These are phyloP conservation scores for Claviceps sorghi DNA, from an alignment of 2,329 filamentous ascomycete genomes.

Conservation along the genomic window DNA sequence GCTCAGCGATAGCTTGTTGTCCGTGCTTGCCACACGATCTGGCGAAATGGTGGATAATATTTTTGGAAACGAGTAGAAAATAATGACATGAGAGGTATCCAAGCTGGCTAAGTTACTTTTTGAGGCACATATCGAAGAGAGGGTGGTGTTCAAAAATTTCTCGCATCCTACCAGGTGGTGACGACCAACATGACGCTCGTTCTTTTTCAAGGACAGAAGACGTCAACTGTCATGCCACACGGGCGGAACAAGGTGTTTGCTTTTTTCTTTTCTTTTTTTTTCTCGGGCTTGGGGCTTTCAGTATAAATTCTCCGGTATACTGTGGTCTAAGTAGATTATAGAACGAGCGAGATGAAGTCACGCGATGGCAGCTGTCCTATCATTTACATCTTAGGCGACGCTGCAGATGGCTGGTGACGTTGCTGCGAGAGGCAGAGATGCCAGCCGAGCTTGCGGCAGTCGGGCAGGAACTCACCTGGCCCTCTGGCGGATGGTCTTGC, in stretches of 20 bases:
- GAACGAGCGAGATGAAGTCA: background rate
- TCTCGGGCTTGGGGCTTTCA: background rate
- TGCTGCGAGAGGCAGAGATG: background rate
- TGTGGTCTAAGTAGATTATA: background rate
- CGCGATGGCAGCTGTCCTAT: background rate
- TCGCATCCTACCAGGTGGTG: background rate
- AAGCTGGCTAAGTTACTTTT: background rate
- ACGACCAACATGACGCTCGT: background rate
- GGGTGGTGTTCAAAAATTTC: background rate
- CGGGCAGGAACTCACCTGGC: no score
- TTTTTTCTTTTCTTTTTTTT: background rate
- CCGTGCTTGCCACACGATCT: constrained; percentile 59
- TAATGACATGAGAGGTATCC: background rate
- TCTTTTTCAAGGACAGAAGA: no score
- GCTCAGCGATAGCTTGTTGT: constrained; percentile 71
- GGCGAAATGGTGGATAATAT: constrained; percentile 67
- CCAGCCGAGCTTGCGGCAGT: no score
- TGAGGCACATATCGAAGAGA: background rate
- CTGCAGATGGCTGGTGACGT: background rate
- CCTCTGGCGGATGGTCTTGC: no score
- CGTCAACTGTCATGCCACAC: no score
- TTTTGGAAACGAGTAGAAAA: constrained; percentile 29
- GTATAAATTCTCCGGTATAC: background rate
- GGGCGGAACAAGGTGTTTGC: background rate
- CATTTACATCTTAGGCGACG: background rate